Conservation (phyloP, 805 yeast species). For the Candida cerambycidarum region DNA sequence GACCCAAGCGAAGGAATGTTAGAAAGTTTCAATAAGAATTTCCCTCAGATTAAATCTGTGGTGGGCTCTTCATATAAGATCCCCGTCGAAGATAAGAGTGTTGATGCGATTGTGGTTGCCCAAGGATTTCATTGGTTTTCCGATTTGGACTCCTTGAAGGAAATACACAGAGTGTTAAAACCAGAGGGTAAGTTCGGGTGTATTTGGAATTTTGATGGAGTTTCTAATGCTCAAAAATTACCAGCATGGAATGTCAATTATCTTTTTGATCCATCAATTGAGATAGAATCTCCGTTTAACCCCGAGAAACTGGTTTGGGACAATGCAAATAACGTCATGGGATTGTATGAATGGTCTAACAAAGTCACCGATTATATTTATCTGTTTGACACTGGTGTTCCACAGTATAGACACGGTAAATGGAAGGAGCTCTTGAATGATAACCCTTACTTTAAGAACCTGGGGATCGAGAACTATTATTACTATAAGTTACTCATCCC, state of each 20-base stretch:
- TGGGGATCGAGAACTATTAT: conserved; percentile 31
- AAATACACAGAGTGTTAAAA: conserved; percentile 51
- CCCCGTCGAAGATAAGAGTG: conserved; percentile 44
- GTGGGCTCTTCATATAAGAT: conserved; percentile 46
- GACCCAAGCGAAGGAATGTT: conserved; percentile 64
- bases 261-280: conserved; percentile 12
- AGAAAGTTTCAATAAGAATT: conserved; percentile 42
- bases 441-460: conserved; percentile 32
- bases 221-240: conserved; percentile 15
- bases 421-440: conserved; percentile 46
- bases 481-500: conserved; percentile 30
- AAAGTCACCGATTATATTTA: conserved; percentile 34
- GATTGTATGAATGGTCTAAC: conserved; percentile 28
- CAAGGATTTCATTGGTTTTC: conserved; percentile 72
- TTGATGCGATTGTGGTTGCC: conserved; percentile 54
- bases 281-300: neutral
- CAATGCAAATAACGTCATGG: conserved; percentile 1
- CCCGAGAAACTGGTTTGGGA: conserved; percentile 12
- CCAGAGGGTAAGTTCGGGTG: conserved; percentile 49
- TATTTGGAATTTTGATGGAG: conserved; percentile 58
- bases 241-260: conserved; percentile 3
- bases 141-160: conserved; percentile 47
- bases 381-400: conserved; percentile 44
- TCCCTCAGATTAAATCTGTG: conserved; percentile 35
- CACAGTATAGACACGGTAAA: conserved; percentile 51